Conservation (phyloP, 108 stramenopile species). For the Poteriospumella lacustris region DNA sequence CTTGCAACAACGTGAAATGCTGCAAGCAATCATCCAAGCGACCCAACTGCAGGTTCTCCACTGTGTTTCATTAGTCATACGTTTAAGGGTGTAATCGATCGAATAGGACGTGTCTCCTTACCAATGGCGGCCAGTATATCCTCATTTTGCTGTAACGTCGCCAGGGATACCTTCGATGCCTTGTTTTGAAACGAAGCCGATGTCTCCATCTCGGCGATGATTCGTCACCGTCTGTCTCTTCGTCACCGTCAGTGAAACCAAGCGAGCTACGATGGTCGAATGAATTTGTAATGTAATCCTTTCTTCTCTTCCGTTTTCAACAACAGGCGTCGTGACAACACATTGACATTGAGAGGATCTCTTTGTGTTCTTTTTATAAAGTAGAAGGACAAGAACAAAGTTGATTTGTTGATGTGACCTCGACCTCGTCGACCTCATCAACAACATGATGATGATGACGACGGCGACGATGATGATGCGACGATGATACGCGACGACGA, state of each 20-base stretch:
- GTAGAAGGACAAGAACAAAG: background rate
- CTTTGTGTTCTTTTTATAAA: background rate
- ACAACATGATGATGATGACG: too few relatives aligned
- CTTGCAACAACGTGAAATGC: constrained; percentile 9
- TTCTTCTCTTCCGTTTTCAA: background rate
- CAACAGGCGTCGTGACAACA: background rate
- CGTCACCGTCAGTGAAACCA: background rate
- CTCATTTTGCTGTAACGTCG: constrained; percentile 23
- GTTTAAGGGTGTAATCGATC: background rate
- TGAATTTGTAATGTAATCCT: background rate
- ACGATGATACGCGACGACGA: too few relatives aligned
- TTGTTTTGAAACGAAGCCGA: background rate
- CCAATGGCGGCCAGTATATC: constrained; percentile 17
- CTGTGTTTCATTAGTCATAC: background rate
- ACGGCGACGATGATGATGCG: too few relatives aligned
- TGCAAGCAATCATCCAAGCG: constrained; percentile 19
- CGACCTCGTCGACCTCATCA: too few relatives aligned
- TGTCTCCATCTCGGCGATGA: background rate
- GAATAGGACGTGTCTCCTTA: background rate
- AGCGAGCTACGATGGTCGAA: background rate
- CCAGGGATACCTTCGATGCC: background rate
- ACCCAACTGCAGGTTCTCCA: constrained; percentile 25
- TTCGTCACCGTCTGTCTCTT: background rate
- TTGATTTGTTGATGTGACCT: too few relatives aligned
- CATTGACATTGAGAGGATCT: background rate